Base-by-base conservation (phyloP, 176 grass and related monocot genomes). In the Secale cereale region DNA sequence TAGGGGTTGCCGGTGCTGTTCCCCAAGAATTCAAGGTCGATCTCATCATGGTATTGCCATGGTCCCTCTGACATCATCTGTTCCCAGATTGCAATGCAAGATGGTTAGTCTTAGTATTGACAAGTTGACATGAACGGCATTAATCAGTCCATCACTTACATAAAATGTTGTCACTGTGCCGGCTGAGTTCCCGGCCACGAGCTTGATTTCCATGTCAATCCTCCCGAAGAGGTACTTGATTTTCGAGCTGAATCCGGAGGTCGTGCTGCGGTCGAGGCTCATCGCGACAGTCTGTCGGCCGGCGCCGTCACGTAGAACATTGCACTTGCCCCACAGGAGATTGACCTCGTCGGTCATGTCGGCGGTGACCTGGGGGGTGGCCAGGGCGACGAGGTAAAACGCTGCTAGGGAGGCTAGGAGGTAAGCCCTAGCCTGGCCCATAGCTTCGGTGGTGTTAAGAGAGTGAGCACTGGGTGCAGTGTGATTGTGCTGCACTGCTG, bases 21-120 rank as follows among this genome's bases (percentile, higher is more conserved):
- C 33, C 94, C 94, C 56, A 93, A 41, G 61, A 96, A 96, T 46
- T 96, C 91, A 9, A 96, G 78, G 81, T 96, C 94, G 25, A 96
- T 87, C 74, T 96, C 94, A 26, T 93, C 86, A 71, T 96, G 94
- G 70, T 19, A 65, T 8, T 81, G 74, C 82, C 78, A 89, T 3
- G 46, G 19, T 7, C 61, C 84, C 23, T 83, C 59, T 2, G 88
- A 77, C 61, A 92, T 88, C 64, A 91, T 63, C 92, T 91, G n/a
- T 46, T 65, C 26, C 59, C 25, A 74, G 8, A 54, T 68, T 5
- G 10, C 62, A 72, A 76, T 31, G 50, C 68, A 90, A 70, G 84
- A 27, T 25, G 22, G 39, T 93, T 91, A 83, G 50, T 46, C 74
- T 72, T 77, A 96, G 82, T 22, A 83, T 69, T 20, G 7, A 72